A percentile compares a stretch with the other conserved stretches of the same genome.
These are phyloP conservation scores for Lipomyces mesembrius DNA, from an alignment of 805 yeast genomes.

Conservation along the genomic window DNA sequence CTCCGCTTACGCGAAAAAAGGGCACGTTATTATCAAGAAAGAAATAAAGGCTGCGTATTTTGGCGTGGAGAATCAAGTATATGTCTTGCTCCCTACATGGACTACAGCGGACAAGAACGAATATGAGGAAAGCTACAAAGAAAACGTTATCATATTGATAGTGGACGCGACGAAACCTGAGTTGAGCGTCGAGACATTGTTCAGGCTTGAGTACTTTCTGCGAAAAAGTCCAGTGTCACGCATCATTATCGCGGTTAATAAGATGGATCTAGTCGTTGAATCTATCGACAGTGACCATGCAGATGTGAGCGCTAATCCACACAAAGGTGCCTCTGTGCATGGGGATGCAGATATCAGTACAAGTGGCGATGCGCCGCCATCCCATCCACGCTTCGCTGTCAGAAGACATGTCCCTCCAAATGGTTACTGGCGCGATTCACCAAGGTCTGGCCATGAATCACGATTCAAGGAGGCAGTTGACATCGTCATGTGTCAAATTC, in stretches of 20 bases:
- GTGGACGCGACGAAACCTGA: slow-evolving; percentile 6
- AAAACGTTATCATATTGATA: slow-evolving; percentile 5
- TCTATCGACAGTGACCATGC: not conserved
- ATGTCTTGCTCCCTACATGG: not conserved
- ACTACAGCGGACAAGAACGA: not conserved
- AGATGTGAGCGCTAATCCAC: not conserved
- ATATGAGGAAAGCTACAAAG: not conserved
- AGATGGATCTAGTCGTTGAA: slow-evolving; percentile 1
- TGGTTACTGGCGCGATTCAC: not conserved
- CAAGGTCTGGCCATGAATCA: not conserved
- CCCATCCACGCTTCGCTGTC: not conserved
- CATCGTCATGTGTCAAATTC: slow-evolving; percentile 6
- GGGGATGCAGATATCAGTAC: not conserved
- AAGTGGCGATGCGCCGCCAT: not conserved
- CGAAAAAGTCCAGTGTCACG: slow-evolving; percentile 10
- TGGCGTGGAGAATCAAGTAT: not conserved
- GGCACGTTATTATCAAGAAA: not conserved
- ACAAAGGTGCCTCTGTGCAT: not conserved
- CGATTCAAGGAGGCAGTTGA: not conserved
- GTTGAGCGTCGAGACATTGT: not conserved
- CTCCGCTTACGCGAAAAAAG: not conserved
- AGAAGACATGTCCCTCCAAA: not conserved
- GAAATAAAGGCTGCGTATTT: not conserved
- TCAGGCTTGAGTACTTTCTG: slow-evolving; percentile 6
- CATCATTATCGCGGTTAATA: slow-evolving; percentile 16